Percentiles rank a stretch among this genome's conserved stretches.
phyloP scores from a whole-genome alignment of 2,329 filamentous ascomycete genomes.

The Amylocarpus encephaloides region DNA sequence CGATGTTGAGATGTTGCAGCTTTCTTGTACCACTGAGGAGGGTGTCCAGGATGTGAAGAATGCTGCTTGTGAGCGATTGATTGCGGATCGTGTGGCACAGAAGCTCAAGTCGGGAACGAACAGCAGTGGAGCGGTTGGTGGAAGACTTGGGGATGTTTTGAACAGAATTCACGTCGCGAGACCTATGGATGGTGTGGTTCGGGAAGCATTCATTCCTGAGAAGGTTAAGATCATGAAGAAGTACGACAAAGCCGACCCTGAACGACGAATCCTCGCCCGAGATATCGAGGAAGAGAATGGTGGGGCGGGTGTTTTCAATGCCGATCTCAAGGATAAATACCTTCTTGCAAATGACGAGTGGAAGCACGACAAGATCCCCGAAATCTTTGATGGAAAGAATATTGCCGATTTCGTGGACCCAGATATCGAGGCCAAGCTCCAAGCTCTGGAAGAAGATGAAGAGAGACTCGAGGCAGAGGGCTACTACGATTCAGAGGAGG shows the following conservation, averaged over 20 bases:
- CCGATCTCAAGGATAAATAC: conserved; percentile 86
- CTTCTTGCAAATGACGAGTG: conserved; percentile 81
- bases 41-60: conserved; percentile 95
- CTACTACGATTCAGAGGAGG: conserved; percentile 81
- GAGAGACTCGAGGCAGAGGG: conserved; percentile 86
- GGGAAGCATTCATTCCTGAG: conserved; percentile 84
- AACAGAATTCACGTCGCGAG: conserved; percentile 95
- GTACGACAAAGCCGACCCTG: conserved; percentile 86
- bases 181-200: conserved; percentile 72
- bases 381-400: conserved; percentile 92
- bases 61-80: conserved; percentile 82
- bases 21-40: conserved; percentile 92
- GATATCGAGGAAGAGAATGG: conserved; percentile 90
- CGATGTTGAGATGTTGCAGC: conserved; percentile 86
- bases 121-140: conserved; percentile 67
- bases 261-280: conserved; percentile 70
- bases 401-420: conserved; percentile 96
- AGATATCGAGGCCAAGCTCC: conserved; percentile 90
- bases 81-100: conserved; percentile 88
- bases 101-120: conserved; percentile 91
- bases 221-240: conserved; percentile 74
- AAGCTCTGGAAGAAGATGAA: conserved; percentile 89
- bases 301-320: conserved; percentile 91
- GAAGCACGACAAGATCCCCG: conserved; percentile 94
- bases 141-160: conserved; percentile 83